Conservation (phyloP, 208 protist genomes). For the Trypanosoma platydactyli region DNA sequence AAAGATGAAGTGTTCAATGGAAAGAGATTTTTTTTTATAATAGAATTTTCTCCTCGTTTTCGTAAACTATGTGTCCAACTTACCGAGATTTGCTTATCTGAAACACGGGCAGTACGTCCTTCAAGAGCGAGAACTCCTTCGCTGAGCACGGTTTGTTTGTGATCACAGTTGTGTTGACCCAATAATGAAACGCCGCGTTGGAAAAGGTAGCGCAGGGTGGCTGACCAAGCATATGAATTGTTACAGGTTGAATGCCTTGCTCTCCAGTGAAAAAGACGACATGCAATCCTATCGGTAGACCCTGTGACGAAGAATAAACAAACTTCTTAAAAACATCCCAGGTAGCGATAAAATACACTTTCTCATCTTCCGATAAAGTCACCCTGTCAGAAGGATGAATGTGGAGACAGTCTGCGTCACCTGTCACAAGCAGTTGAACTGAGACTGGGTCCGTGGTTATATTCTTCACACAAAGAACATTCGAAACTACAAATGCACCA, state of each 20-base stretch:
- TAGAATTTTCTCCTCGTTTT: neutral
- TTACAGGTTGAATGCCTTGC: constrained; percentile 39
- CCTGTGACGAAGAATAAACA: constrained; percentile 15
- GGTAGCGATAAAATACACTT: constrained; percentile 43
- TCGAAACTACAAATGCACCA: constrained; percentile 63
- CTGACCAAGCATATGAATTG: constrained; percentile 37
- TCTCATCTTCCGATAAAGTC: neutral
- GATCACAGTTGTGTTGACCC: constrained; percentile 57
- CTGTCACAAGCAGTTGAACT: constrained; percentile 40
- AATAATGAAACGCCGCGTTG: constrained; percentile 45
- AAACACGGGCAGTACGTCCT: constrained; percentile 31
- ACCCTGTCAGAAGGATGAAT: constrained; percentile 14
- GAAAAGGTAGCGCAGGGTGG: constrained; percentile 26
- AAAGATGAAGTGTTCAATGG: constrained; percentile 12
- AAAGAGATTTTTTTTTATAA: too few relatives aligned
- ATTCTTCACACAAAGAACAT: constrained; percentile 64
- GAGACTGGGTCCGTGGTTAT: constrained; percentile 31
- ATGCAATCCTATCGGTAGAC: constrained; percentile 30
- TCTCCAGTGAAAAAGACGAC: constrained; percentile 38
- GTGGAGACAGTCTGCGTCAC: constrained; percentile 22
- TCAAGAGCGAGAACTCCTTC: constrained; percentile 26
- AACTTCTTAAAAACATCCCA: constrained; percentile 57
- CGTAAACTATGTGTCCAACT: neutral
- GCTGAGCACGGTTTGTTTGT: constrained; percentile 38
- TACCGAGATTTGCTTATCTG: constrained; percentile 7